Evolutionary conservation across 2,329 filamentous ascomycete species (phyloP).

Genomic region (Claviceps sp.): DNA sequence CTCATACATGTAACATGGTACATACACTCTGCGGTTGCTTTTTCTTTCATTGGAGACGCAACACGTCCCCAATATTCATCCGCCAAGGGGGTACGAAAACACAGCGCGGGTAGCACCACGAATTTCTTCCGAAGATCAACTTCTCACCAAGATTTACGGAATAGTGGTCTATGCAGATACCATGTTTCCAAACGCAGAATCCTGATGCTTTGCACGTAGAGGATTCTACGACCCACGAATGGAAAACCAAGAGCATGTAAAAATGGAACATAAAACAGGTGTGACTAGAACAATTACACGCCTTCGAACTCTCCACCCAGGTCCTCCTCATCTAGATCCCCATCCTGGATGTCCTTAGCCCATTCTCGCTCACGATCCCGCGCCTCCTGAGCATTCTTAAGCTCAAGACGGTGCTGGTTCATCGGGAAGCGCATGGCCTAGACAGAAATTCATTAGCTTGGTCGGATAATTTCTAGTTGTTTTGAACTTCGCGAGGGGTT

Average conservation of each 20-base stretch:
- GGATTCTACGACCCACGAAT: not conserved
- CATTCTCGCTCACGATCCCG: constrained; percentile 90
- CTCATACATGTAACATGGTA: no score
- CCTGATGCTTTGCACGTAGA: no score
- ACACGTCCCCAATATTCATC: no score
- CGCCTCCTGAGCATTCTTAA: constrained; percentile 98
- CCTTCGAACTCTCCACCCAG: constrained; percentile 92
- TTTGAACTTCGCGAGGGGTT: no score
- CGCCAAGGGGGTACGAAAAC: no score
- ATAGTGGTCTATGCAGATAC: no score
- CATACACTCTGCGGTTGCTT: no score
- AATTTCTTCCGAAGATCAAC: no score
- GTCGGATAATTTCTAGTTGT: not conserved
- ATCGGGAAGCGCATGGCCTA: constrained; percentile 98
- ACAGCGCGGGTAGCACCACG: no score
- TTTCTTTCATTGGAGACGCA: no score
- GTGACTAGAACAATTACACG: constrained; percentile 45
- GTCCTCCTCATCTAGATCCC: constrained; percentile 93
- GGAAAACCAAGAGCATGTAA: not conserved
- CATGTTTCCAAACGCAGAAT: no score
- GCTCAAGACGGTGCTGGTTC: constrained; percentile 94
- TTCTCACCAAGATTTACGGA: no score
- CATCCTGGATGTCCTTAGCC: constrained; percentile 97
- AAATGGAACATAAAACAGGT: constrained; percentile 7
- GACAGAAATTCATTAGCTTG: constrained; percentile 8